These are phyloP conservation scores for Epichloe brachyelytri DNA, from an alignment of 2,329 filamentous ascomycete genomes.

Conservation along the genomic window DNA sequence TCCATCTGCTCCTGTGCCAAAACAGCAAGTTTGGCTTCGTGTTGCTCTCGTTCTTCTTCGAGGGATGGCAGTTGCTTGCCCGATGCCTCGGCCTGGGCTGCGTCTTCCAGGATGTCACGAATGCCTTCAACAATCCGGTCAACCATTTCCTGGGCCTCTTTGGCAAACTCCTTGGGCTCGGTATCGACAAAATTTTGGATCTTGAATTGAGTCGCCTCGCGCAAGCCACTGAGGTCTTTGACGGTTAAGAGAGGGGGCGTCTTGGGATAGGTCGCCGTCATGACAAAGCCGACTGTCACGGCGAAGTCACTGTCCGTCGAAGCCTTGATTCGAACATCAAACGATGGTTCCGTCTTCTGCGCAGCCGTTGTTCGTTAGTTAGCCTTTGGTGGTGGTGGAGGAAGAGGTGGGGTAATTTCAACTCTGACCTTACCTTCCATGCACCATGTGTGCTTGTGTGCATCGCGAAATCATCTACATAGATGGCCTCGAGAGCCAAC, in stretches of 20 bases:
- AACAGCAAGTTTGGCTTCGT: slow-evolving; percentile 58
- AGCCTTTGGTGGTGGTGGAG: slow-evolving; percentile 6
- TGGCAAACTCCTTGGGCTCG: slow-evolving; percentile 39
- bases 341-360: slow-evolving; percentile 68
- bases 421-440: slow-evolving; percentile 57
- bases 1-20: slow-evolving; percentile 43
- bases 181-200: slow-evolving; percentile 52
- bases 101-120: slow-evolving; percentile 71
- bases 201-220: slow-evolving; percentile 57
- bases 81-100: slow-evolving; percentile 62
- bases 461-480: slow-evolving; percentile 74
- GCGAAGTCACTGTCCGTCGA: slow-evolving; percentile 59
- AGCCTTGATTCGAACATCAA: slow-evolving; percentile 67
- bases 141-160: slow-evolving; percentile 44
- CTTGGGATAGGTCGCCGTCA: slow-evolving; percentile 87
- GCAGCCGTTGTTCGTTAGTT: neutral
- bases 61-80: slow-evolving; percentile 71
- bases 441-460: slow-evolving; percentile 58
- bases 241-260: slow-evolving; percentile 61
- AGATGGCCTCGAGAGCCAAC: slow-evolving; percentile 75
- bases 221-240: slow-evolving; percentile 50
- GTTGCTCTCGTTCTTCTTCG: slow-evolving; percentile 75
- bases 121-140: slow-evolving; percentile 55
- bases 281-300: slow-evolving; percentile 60
- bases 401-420: neutral